phyloP scores from a whole-genome alignment of 805 yeast species.

The Millerozyma miso region DNA sequence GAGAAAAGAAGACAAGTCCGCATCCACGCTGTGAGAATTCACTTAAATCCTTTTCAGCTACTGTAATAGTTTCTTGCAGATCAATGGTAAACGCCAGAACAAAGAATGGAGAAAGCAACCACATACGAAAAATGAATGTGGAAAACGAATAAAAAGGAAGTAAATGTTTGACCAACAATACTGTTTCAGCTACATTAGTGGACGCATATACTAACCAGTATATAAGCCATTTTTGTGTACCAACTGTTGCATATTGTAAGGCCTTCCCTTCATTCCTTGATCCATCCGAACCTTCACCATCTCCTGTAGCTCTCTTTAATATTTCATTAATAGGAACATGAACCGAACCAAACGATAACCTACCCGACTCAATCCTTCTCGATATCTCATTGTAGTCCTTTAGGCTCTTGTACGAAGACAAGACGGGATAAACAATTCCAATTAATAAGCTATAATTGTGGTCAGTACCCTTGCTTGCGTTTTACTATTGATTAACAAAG shows the following conservation, averaged over 20 bases:
- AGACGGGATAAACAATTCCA: slow-evolving; percentile 52
- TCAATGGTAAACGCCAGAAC: slow-evolving; percentile 5
- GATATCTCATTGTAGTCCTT: slow-evolving; percentile 34
- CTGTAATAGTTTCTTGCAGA: background rate
- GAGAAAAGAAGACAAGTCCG: slow-evolving; percentile 25
- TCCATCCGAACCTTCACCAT: background rate
- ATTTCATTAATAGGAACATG: slow-evolving; percentile 35
- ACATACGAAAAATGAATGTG: slow-evolving; percentile 46
- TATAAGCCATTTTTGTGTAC: slow-evolving; percentile 37
- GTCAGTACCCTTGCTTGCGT: slow-evolving; percentile 5
- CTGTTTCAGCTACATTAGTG: slow-evolving; percentile 33
- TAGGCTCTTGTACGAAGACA: slow-evolving; percentile 59
- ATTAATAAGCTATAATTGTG: slow-evolving; percentile 23
- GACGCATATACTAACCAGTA: slow-evolving; percentile 65
- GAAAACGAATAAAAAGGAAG: slow-evolving; percentile 55
- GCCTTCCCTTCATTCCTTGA: slow-evolving; percentile 10
- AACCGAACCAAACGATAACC: slow-evolving; percentile 34
- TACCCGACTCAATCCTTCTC: slow-evolving; percentile 23
- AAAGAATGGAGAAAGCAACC: slow-evolving; percentile 55
- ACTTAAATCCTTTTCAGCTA: slow-evolving; percentile 19
- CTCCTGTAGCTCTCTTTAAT: slow-evolving; percentile 26
- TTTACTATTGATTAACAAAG: background rate
- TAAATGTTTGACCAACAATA: slow-evolving; percentile 41
- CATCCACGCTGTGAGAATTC: slow-evolving; percentile 27
- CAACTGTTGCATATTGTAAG: slow-evolving; percentile 17